Conservation (phyloP, 306 rosid species). For the Alnus glutinosa region DNA sequence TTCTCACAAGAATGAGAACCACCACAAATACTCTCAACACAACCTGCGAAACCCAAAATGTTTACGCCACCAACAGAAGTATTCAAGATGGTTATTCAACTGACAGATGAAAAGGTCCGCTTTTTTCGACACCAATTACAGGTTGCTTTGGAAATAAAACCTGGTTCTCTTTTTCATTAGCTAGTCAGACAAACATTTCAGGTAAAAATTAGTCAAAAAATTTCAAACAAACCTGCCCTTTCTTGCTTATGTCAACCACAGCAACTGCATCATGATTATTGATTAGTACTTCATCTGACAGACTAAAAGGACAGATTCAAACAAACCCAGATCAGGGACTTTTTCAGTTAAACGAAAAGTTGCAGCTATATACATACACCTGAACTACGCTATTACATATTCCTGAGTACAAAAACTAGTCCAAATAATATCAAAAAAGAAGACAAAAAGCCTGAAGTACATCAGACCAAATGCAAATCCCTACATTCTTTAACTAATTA, state of each 20-base stretch:
- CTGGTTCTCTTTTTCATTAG: background rate
- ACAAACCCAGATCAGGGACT: background rate
- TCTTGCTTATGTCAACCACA: background rate
- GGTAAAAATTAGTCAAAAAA: background rate
- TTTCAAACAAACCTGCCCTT: background rate
- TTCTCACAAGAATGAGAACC: constrained; percentile 22
- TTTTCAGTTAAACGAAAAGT: background rate
- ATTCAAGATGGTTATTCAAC: background rate
- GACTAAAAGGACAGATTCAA: background rate
- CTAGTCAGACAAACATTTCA: background rate
- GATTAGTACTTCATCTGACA: background rate
- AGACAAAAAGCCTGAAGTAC: background rate
- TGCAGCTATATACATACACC: background rate
- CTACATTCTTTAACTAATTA: background rate
- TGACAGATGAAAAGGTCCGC: background rate
- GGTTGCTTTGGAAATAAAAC: background rate
- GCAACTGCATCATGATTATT: background rate
- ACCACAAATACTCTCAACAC: constrained; percentile 11
- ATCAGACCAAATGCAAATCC: background rate
- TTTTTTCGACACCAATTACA: background rate
- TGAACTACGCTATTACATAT: background rate
- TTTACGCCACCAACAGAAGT: background rate
- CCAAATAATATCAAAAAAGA: background rate
- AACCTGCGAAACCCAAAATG: constrained; percentile 11
- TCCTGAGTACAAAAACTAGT: background rate